Percentiles rank a stretch among this genome's conserved stretches.
Evolutionary conservation across 2,329 filamentous ascomycete genomes (phyloP).

Genomic region (Monosporascus sp.): DNA sequence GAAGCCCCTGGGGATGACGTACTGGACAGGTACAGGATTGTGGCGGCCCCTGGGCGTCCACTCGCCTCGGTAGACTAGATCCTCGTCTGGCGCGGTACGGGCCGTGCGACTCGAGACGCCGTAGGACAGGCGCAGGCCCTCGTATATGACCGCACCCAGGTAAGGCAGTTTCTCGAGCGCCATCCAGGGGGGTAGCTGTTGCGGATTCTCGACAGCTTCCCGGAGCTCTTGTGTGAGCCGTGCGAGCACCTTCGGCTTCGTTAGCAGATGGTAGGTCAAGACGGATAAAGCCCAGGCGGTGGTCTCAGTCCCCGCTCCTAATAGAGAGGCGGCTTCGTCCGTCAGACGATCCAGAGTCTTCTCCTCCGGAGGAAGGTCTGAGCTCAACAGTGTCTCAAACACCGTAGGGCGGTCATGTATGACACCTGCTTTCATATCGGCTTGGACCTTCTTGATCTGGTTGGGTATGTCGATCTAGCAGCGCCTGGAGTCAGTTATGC

Average conservation of each 20-base stretch:
- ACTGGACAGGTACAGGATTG: slow-evolving; percentile 10
- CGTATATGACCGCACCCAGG: slow-evolving; percentile 31
- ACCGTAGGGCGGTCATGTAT: slow-evolving; percentile 11
- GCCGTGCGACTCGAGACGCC: slow-evolving; percentile 21
- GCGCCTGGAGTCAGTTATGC: too few species aligned
- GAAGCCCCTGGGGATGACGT: slow-evolving; percentile 30
- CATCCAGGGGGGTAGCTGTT: slow-evolving; percentile 20
- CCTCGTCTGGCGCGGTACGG: slow-evolving; percentile 23
- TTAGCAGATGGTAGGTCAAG: slow-evolving; percentile 31
- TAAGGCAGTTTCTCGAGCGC: slow-evolving; percentile 31
- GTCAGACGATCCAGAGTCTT: slow-evolving; percentile 9
- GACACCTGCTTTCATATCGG: slow-evolving; percentile 8
- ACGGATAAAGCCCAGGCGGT: slow-evolving; percentile 24
- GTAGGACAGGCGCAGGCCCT: slow-evolving; percentile 30
- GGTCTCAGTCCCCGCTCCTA: slow-evolving; percentile 27
- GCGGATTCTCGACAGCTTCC: slow-evolving; percentile 18
- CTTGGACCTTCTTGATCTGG: slow-evolving; percentile 5
- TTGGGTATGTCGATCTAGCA: slow-evolving; percentile 9
- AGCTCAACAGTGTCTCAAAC: slow-evolving; percentile 14
- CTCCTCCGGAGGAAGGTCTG: slow-evolving; percentile 7
- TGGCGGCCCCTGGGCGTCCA: slow-evolving; percentile 10
- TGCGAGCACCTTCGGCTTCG: slow-evolving; percentile 24
- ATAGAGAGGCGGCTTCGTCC: slow-evolving; percentile 14
- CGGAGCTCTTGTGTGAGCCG: slow-evolving; percentile 25
- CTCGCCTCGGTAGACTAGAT: slow-evolving; percentile 23